phyloP scores from a whole-genome alignment of 75 land plant species.

The Gnetum montanum region DNA sequence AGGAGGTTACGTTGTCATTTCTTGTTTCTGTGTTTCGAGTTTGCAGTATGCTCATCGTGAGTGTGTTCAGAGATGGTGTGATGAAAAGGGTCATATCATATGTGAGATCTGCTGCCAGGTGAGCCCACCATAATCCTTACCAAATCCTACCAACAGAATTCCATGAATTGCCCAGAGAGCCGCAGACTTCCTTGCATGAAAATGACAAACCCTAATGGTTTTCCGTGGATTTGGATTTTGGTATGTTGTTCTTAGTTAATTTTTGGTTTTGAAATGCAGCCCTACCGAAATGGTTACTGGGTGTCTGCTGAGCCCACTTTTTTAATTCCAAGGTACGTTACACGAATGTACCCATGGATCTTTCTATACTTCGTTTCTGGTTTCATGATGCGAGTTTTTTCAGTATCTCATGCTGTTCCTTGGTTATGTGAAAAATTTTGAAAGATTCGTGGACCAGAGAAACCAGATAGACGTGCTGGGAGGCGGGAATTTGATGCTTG shows the following conservation, averaged over 20 bases:
- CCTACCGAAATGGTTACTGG: conserved; percentile 9
- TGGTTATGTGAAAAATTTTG: not conserved
- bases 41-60: conserved; percentile 45
- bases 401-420: too few relatives aligned
- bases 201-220: not conserved
- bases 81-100: conserved; percentile 40
- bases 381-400: too few relatives aligned
- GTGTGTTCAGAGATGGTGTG: conserved; percentile 41
- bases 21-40: not conserved
- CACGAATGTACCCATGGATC: too few relatives aligned
- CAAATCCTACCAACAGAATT: not conserved
- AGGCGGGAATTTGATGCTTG: not conserved
- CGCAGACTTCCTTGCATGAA: not conserved
- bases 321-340: not conserved
- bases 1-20: not conserved
- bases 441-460: too few relatives aligned
- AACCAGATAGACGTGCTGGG: not conserved
- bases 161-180: not conserved
- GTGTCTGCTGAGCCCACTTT: not conserved
- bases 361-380: too few relatives aligned
- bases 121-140: not conserved
- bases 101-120: conserved; percentile 5
- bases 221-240: not conserved
- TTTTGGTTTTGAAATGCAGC: too few relatives aligned
- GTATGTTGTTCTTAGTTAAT: not conserved